Conservation (phyloP, 805 yeast genomes). For the Candida peoriensis region DNA sequence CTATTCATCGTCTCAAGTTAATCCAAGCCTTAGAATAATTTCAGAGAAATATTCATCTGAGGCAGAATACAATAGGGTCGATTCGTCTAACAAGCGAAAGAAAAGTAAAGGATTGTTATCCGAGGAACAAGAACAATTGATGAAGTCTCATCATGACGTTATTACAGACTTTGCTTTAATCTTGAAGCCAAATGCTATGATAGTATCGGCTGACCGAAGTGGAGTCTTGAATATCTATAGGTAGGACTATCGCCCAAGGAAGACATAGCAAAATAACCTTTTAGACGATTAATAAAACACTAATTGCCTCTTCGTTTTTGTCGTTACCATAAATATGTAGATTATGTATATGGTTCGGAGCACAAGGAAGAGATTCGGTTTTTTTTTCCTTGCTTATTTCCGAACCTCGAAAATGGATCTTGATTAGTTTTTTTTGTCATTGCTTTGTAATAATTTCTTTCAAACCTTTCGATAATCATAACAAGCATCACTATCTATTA, state of each 20-base stretch:
- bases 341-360: too few relatives aligned
- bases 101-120: constrained; percentile 33
- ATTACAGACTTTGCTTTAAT: constrained; percentile 45
- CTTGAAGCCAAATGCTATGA: constrained; percentile 49
- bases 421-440: too few relatives aligned
- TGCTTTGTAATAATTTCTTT: too few relatives aligned
- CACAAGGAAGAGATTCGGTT: too few relatives aligned
- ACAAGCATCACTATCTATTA: too few relatives aligned
- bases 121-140: constrained; percentile 37
- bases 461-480: too few relatives aligned
- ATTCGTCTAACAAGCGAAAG: constrained; percentile 11
- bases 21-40: constrained; percentile 35
- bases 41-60: constrained; percentile 29
- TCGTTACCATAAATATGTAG: background rate
- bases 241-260: too few relatives aligned
- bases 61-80: constrained; percentile 4
- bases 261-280: too few relatives aligned
- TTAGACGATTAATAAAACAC: background rate
- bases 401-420: too few relatives aligned
- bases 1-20: constrained; percentile 28
- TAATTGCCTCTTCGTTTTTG: background rate
- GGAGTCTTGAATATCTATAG: constrained; percentile 62
- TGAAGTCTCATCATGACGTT: constrained; percentile 44
- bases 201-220: constrained; percentile 60
- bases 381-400: constrained; percentile 12